Evolutionary conservation across 768 basidiomycete species (phyloP), one percentile per base, ranked within the genome.

Genomic region (Termitomyces sp.): DNA sequence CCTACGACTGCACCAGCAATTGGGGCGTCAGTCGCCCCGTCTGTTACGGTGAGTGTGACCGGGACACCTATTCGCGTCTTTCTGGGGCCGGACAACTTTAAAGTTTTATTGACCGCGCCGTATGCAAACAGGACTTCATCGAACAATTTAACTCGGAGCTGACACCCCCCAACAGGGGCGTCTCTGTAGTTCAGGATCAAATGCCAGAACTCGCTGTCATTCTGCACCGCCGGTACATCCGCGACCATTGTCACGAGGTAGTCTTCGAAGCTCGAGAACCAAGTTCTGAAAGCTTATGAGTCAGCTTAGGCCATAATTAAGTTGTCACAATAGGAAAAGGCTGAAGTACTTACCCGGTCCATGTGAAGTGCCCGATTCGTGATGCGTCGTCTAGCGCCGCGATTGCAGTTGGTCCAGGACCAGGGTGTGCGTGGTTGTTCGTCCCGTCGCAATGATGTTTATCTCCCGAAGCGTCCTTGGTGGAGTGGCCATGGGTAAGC

Each of bases 361-460:
- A 80, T 2, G 60, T 50, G 55, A 80, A 79, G 10, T 61, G 41
- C 3, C 62, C 52, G 22, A 47, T 16, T 16, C 62, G 64, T 3
- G 75, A 66, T 13, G 76, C 78, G 63, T 76, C 74, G 46, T 73
- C 77, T 18, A 81, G 68, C 13, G 79, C 79, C 42, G 71, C 73
- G 7, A 73, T 78, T 48, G 70, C 71, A 0, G 77, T 78, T 10
- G 77, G 71, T 4, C 75, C 76, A 3, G 76, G 74, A 22, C 53
- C 50, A 6, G 63, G 65, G 47, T 78, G 72, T 0, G 57, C 62
- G 13, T 65, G 46, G 47, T 71, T 61, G 58, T 79, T 79, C 14
- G 75, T 76, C 10, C 79, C 78, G 63, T 79, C 74, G 64, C 79
- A 79, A 43, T 70, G 74, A 53, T 73, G 74, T 9, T 64, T 73